Conservation (phyloP, 2,329 filamentous ascomycete genomes). For the Ascochyta pisi region DNA sequence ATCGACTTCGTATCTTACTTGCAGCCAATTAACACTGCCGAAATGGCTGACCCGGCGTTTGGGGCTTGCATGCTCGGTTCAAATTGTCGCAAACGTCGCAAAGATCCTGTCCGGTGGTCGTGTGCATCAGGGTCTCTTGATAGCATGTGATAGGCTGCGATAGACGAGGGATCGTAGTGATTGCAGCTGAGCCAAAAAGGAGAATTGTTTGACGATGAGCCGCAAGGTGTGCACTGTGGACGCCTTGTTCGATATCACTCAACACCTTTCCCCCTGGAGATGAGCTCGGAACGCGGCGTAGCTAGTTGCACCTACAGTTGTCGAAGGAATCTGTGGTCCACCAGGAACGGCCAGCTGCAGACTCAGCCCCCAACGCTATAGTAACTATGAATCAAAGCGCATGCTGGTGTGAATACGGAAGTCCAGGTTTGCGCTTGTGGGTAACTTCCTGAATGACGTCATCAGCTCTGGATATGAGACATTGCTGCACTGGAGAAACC, state of each 20-base stretch:
- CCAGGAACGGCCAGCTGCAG: not conserved
- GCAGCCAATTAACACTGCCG: slow-evolving; percentile 27
- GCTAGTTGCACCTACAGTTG: slow-evolving; percentile 1
- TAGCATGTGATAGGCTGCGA: slow-evolving; percentile 15
- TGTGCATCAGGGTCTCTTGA: slow-evolving; percentile 10
- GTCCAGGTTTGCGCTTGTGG: too few relatives aligned
- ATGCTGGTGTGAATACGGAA: not conserved
- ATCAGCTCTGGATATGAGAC: slow-evolving; percentile 48
- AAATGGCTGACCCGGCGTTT: slow-evolving; percentile 10
- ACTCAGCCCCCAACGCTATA: not conserved
- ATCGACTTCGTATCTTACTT: slow-evolving; percentile 1
- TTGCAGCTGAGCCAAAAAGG: not conserved
- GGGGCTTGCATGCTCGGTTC: slow-evolving; percentile 8
- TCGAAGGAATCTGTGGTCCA: not conserved
- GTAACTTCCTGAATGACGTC: slow-evolving; percentile 5
- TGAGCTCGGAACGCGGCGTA: not conserved
- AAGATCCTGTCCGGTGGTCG: slow-evolving; percentile 13
- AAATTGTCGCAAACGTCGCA: slow-evolving; percentile 12
- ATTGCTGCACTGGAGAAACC: slow-evolving; percentile 56
- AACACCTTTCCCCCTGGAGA: not conserved
- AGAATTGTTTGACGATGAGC: slow-evolving; percentile 7
- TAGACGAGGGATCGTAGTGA: slow-evolving; percentile 11
- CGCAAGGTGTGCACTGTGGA: slow-evolving; percentile 8
- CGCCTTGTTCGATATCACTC: slow-evolving; percentile 3
- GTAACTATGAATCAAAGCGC: slow-evolving; percentile 1